A percentile compares a stretch with the other conserved stretches of the same genome.
Evolutionary conservation across 257 asterid species (phyloP).

Genomic region (Solanum paucissectum): DNA sequence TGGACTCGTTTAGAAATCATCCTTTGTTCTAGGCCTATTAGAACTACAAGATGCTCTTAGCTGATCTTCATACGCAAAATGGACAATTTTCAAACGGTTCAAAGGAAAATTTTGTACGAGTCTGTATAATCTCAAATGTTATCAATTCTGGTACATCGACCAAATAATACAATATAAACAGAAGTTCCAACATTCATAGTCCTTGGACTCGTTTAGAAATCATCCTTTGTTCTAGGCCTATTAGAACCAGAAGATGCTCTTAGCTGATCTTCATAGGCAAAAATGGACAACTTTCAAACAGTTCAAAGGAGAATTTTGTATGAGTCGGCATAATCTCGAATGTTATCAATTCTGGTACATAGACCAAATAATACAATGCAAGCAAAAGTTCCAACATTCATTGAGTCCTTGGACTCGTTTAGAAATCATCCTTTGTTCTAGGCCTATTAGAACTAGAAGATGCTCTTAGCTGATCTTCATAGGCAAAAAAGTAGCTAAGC

Average conservation of each 20-base stretch:
- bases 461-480: not conserved
- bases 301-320: not conserved
- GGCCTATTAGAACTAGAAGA: not conserved
- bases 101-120: not conserved
- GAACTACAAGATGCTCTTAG: not conserved
- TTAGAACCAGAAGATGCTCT: not conserved
- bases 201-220: not conserved
- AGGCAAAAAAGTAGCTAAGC: not conserved
- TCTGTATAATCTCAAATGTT: not conserved
- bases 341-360: not conserved
- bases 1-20: not conserved
- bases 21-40: not conserved
- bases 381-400: not conserved
- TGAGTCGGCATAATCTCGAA: not conserved
- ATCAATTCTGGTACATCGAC: too few relatives aligned
- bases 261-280: not conserved
- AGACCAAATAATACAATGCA: not conserved
- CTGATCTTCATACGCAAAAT: not conserved
- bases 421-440: not conserved
- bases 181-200: not conserved
- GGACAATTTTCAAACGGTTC: not conserved
- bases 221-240: not conserved
- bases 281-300: not conserved
- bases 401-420: not conserved
- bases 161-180: not conserved